Percentiles rank a stretch among this genome's conserved stretches.
These are phyloP conservation scores for Dipodascus geniculatus DNA, from an alignment of 805 yeast species.

Conservation along the genomic window DNA sequence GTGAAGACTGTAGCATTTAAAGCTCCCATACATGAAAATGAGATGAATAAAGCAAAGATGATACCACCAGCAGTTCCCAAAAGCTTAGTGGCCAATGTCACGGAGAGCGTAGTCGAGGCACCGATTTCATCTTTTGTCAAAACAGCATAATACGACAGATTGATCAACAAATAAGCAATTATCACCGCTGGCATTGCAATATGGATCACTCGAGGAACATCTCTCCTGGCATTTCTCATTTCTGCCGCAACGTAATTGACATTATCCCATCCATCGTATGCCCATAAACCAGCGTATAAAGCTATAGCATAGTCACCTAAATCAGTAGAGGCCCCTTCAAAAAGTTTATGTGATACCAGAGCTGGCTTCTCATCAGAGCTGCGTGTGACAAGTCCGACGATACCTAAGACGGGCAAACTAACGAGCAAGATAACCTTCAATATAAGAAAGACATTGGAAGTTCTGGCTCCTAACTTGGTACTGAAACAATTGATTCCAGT, in stretches of 20 bases:
- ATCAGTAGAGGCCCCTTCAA: constrained; percentile 19
- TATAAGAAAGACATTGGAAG: constrained; percentile 24
- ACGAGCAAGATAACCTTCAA: constrained; percentile 24
- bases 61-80: constrained; percentile 21
- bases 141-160: constrained; percentile 44
- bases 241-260: constrained; percentile 32
- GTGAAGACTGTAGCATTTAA: constrained; percentile 29
- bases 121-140: constrained; percentile 49
- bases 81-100: constrained; percentile 23
- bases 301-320: constrained; percentile 27
- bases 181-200: constrained; percentile 31
- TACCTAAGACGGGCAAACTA: constrained; percentile 23
- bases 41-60: constrained; percentile 25
- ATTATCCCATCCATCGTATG: constrained; percentile 36
- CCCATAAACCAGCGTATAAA: constrained; percentile 32
- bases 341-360: constrained; percentile 13
- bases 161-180: constrained; percentile 25
- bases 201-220: constrained; percentile 29
- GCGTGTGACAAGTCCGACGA: constrained; percentile 16
- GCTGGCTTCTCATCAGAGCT: neutral
- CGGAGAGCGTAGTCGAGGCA: constrained; percentile 26
- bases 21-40: constrained; percentile 31
- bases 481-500: constrained; percentile 22
- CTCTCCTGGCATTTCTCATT: constrained; percentile 26
- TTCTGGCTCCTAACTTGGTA: constrained; percentile 22